Percentiles rank a stretch among this genome's conserved stretches.
phyloP scores from a whole-genome alignment of 352 stramenopile species.

The Elongisporangium senticosum region DNA sequence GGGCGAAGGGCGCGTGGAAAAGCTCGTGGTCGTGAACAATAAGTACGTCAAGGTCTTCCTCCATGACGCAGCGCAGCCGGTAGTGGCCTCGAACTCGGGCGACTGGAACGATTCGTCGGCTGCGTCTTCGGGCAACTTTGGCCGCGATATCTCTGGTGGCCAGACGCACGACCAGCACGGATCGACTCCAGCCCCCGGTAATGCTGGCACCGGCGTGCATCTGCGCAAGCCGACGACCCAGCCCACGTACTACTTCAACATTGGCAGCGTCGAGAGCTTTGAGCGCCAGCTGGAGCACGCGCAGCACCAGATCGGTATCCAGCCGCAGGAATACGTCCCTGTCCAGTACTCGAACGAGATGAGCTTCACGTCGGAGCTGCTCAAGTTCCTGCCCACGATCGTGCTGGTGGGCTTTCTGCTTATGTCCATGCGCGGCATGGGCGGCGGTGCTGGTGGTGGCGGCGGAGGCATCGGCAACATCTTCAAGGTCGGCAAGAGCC shows the following conservation, averaged over 20 bases:
- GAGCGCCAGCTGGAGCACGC: conserved; percentile 97
- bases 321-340: conserved; percentile 92
- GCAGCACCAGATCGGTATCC: conserved; percentile 94
- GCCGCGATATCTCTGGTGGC: conserved; percentile 9
- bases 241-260: conserved; percentile 93
- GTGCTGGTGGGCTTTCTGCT: conserved; percentile 92
- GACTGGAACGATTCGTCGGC: conserved; percentile 52
- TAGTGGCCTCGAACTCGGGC: conserved; percentile 17
- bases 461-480: conserved; percentile 88
- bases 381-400: conserved; percentile 95
- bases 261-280: conserved; percentile 97
- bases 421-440: conserved; percentile 92
- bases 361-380: conserved; percentile 90
- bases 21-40: conserved; percentile 89
- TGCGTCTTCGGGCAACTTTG: conserved; percentile 14
- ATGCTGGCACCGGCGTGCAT: not conserved
- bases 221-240: conserved; percentile 19
- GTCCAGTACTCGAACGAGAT: conserved; percentile 97
- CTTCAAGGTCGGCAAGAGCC: conserved; percentile 94
- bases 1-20: conserved; percentile 81
- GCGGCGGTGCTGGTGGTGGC: conserved; percentile 72
- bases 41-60: conserved; percentile 88
- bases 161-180: conserved; percentile 16
- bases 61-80: conserved; percentile 28
- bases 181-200: conserved; percentile 2